Conservation (phyloP, 306 rosid species). For the Glycine tomentella region DNA sequence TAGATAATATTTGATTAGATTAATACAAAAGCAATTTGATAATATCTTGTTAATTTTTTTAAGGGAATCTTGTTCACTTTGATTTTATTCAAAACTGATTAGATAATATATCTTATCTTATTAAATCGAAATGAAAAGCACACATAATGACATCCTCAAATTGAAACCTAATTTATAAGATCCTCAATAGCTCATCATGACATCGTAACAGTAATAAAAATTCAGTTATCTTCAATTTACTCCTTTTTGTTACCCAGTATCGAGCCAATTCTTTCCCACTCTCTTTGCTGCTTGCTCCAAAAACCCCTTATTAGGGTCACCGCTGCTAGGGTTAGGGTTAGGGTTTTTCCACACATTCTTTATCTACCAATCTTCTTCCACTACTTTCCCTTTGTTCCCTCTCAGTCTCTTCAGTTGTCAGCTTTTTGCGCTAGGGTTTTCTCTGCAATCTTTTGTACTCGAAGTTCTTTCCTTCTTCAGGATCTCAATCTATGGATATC, state of each 20-base stretch:
- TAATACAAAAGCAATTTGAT: too few species aligned
- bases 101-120: too few species aligned
- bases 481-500: conserved; percentile 72
- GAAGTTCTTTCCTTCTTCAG: conserved; percentile 13
- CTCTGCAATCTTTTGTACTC: background rate
- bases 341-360: conserved; percentile 1
- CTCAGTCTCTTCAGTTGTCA: conserved; percentile 2
- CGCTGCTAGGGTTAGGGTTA: conserved; percentile 47
- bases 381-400: background rate
- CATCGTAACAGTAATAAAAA: too few species aligned
- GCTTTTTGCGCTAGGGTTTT: background rate
- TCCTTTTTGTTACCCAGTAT: background rate
- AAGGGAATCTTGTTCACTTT: too few species aligned
- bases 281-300: conserved; percentile 37
- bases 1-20: too few species aligned
- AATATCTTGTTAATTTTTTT: too few species aligned
- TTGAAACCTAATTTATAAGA: too few species aligned
- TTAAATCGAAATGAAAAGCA: too few species aligned
- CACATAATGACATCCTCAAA: too few species aligned
- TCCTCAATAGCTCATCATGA: too few species aligned
- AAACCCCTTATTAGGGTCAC: conserved; percentile 46
- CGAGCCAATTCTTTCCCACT: background rate
- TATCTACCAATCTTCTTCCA: background rate
- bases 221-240: too few species aligned
- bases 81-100: too few species aligned